Conservation (phyloP, 2,329 filamentous ascomycete species). For the Fusarium sp. region DNA sequence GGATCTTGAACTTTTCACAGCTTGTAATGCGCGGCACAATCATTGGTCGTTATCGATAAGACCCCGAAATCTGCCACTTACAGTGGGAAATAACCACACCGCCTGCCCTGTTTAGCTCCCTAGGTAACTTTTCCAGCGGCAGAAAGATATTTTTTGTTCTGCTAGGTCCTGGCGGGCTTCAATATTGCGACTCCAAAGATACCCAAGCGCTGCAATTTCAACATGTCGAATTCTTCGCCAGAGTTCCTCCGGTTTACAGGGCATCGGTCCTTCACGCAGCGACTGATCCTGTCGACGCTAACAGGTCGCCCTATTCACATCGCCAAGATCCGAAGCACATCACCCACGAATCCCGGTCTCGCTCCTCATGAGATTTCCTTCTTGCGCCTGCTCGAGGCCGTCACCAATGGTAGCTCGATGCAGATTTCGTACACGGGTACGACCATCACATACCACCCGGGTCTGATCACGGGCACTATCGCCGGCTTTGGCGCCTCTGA, state of each 20-base stretch:
- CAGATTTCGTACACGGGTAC: slow-evolving; percentile 98
- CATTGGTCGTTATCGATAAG: slow-evolving; percentile 54
- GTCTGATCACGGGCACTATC: slow-evolving; percentile 89
- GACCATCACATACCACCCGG: slow-evolving; percentile 91
- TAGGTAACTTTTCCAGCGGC: slow-evolving; percentile 47
- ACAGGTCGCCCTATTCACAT: slow-evolving; percentile 92
- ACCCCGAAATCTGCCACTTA: slow-evolving; percentile 30
- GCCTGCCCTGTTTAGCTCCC: slow-evolving; percentile 45
- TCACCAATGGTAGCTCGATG: slow-evolving; percentile 95
- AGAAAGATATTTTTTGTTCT: slow-evolving; percentile 58
- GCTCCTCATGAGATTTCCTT: slow-evolving; percentile 95
- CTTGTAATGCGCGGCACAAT: slow-evolving; percentile 11
- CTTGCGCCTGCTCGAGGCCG: slow-evolving; percentile 90
- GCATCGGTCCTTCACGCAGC: slow-evolving; percentile 85
- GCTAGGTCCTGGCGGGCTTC: slow-evolving; percentile 18
- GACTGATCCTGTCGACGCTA: slow-evolving; percentile 90
- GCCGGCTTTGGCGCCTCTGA: slow-evolving; percentile 80
- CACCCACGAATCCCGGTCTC: slow-evolving; percentile 89
- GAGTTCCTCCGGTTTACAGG: slow-evolving; percentile 84
- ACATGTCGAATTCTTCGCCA: slow-evolving; percentile 63
- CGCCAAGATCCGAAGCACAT: slow-evolving; percentile 91
- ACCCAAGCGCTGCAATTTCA: slow-evolving; percentile 30
- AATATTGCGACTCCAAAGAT: slow-evolving; percentile 44
- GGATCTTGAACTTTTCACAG: slow-evolving; percentile 44
- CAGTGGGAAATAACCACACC: slow-evolving; percentile 41